These are phyloP conservation scores for Verticillium klebahnii DNA, from an alignment of 2,329 filamentous ascomycete species.

Conservation along the genomic window DNA sequence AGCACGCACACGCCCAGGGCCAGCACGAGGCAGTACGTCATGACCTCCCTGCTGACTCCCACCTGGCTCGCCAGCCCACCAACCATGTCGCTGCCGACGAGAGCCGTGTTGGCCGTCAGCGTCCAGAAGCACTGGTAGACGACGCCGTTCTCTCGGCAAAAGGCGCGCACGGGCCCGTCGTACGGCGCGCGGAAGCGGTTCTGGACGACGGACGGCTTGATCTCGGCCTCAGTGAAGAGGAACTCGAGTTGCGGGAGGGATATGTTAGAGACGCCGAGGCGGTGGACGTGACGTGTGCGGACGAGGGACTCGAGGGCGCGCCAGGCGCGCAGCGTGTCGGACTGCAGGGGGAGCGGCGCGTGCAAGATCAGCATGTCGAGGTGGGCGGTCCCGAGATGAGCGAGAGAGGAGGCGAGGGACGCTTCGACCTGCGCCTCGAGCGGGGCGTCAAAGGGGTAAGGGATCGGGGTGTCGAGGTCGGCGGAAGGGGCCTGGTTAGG, in stretches of 20 bases:
- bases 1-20: constrained; percentile 39
- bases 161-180: constrained; percentile 43
- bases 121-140: constrained; percentile 54
- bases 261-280: constrained; percentile 74
- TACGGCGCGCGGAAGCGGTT: constrained; percentile 65
- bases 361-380: constrained; percentile 75
- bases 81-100: constrained; percentile 41
- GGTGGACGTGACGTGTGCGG: constrained; percentile 58
- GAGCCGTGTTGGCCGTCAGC: constrained; percentile 38
- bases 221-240: constrained; percentile 29
- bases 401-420: constrained; percentile 63
- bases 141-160: constrained; percentile 36
- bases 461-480: constrained; percentile 40
- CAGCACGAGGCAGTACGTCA: constrained; percentile 44
- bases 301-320: constrained; percentile 54
- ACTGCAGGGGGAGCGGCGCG: constrained; percentile 41
- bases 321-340: constrained; percentile 61
- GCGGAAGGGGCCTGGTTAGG: constrained; percentile 51
- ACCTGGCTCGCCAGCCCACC: constrained; percentile 38
- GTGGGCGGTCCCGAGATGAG: constrained; percentile 44
- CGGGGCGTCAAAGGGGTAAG: constrained; percentile 61
- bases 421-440: constrained; percentile 61
- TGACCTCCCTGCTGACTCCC: constrained; percentile 31
- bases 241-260: constrained; percentile 49
- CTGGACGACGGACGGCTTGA: constrained; percentile 60